Conservation (phyloP, 176 grass and related monocot genomes). For the Eleusine coracana region DNA sequence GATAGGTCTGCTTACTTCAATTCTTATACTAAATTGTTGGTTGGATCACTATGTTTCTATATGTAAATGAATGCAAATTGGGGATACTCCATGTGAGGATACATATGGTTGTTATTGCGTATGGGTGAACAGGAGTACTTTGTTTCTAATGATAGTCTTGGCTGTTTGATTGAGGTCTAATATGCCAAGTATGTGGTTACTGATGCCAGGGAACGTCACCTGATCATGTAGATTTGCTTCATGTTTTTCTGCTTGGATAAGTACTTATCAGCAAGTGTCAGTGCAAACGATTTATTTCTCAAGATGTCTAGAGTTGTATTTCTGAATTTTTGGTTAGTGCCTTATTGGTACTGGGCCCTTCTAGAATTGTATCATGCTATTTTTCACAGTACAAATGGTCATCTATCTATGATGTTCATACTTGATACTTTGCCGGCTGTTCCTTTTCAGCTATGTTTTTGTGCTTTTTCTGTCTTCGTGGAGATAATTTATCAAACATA, state of each 20-base stretch:
- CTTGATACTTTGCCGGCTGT: background rate
- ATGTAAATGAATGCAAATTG: background rate
- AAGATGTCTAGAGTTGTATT: too few species aligned
- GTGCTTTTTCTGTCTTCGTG: background rate
- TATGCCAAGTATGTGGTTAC: background rate
- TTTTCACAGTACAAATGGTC: background rate
- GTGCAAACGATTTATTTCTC: background rate
- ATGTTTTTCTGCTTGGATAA: background rate
- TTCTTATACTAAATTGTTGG: background rate
- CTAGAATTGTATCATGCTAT: background rate
- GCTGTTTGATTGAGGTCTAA: conserved; percentile 1
- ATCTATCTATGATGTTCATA: background rate
- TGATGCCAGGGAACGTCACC: background rate
- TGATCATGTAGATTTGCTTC: background rate
- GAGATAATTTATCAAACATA: background rate
- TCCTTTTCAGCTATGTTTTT: background rate
- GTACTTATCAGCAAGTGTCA: background rate
- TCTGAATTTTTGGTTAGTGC: background rate
- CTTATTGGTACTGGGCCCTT: background rate
- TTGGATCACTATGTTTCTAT: background rate
- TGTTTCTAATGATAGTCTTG: background rate
- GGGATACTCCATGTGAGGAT: background rate
- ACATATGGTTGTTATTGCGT: background rate
- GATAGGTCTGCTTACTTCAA: background rate
- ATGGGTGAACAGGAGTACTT: background rate